A percentile compares a stretch with the other conserved stretches of the same genome.
These are phyloP conservation scores for Colletotrichum sp. DNA, from an alignment of 2,329 filamentous ascomycete species.

Conservation along the genomic window DNA sequence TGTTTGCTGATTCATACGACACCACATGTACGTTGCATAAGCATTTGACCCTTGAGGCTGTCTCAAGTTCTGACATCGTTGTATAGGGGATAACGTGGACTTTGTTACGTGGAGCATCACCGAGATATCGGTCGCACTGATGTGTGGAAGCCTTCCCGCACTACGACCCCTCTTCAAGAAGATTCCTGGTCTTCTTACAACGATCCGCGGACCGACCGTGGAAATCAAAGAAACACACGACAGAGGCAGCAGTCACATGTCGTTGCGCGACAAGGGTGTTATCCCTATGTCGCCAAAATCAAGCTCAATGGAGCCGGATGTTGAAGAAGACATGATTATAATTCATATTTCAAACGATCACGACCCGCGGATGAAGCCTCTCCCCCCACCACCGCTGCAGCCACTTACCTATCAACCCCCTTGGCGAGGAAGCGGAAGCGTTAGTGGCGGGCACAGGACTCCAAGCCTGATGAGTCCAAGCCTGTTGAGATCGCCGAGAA, in stretches of 20 bases:
- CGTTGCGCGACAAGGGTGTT: background rate
- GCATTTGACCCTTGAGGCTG: background rate
- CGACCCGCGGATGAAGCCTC: conserved; percentile 8
- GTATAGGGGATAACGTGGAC: conserved; percentile 31
- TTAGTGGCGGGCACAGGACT: background rate
- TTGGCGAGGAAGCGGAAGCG: background rate
- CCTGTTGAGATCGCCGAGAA: background rate
- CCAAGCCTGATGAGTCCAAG: background rate
- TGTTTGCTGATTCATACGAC: conserved; percentile 1
- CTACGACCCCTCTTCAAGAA: conserved; percentile 39
- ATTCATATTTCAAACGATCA: background rate
- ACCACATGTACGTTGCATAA: conserved; percentile 2
- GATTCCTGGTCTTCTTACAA: background rate
- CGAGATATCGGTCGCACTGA: conserved; percentile 39
- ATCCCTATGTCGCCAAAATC: background rate
- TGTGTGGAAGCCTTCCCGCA: conserved; percentile 46
- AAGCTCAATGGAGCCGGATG: background rate
- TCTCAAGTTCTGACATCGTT: fast-evolving
- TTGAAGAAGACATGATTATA: background rate
- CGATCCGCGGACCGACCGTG: background rate
- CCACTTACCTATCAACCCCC: background rate
- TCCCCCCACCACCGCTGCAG: background rate
- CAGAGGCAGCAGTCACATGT: background rate
- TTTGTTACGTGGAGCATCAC: conserved; percentile 34
- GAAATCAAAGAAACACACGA: background rate